Conservation (phyloP, 768 basidiomycete species). For the Macrolepiota albuminosa region DNA sequence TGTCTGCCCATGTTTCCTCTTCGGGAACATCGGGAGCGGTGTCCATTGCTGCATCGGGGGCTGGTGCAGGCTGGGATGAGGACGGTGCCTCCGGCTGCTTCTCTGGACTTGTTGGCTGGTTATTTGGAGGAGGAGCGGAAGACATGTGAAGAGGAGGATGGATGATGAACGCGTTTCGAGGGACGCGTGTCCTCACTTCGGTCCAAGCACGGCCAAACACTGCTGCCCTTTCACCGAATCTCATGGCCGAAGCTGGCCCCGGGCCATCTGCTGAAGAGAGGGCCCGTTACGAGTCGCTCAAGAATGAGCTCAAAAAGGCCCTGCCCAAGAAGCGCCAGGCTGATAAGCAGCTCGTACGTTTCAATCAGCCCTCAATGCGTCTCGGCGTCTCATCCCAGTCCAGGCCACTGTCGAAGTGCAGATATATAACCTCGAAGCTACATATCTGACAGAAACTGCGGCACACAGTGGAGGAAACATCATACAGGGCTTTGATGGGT, state of each 20-base stretch:
- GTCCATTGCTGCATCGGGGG: constrained; percentile 56
- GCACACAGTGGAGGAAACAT: constrained; percentile 80
- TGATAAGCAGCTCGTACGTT: constrained; percentile 72
- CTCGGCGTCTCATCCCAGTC: not conserved
- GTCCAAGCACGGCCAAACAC: constrained; percentile 24
- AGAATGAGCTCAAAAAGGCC: constrained; percentile 71
- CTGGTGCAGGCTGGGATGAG: constrained; percentile 25
- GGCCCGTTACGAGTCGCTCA: constrained; percentile 64
- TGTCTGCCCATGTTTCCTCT: constrained; percentile 87
- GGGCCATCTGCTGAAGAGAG: constrained; percentile 61
- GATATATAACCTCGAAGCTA: constrained; percentile 72
- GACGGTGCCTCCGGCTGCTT: constrained; percentile 43
- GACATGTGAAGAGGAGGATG: constrained; percentile 39
- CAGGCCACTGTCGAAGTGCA: constrained; percentile 76
- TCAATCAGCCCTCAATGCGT: not conserved
- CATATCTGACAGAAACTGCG: constrained; percentile 75
- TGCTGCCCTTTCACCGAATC: constrained; percentile 7
- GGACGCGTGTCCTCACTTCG: constrained; percentile 32
- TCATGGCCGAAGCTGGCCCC: constrained; percentile 35
- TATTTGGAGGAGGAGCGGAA: constrained; percentile 49
- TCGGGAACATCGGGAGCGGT: constrained; percentile 62
- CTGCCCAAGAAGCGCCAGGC: constrained; percentile 68
- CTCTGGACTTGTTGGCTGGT: constrained; percentile 47
- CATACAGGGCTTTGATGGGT: constrained; percentile 82
- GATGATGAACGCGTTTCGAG: constrained; percentile 26